Base-by-base conservation (phyloP, 371 early-diverging fungal genomes). In the Mortierella sp. region DNA sequence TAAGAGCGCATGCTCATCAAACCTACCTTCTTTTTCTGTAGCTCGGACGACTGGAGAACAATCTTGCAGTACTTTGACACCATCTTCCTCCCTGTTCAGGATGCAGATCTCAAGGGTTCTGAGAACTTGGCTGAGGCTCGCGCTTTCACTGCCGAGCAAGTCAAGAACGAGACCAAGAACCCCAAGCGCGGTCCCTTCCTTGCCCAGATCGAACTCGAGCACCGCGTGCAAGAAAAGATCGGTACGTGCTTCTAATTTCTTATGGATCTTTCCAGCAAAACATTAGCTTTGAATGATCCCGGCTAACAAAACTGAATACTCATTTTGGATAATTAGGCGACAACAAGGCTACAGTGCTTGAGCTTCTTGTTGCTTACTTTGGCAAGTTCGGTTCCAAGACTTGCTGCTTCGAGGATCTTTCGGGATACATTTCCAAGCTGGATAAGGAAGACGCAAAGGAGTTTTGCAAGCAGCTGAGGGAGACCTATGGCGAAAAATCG, bases 341-440 rank as follows among this genome's bases (percentile, higher is more conserved):
- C 80, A 90, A 91, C 76, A 82, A 89, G 65, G 76, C 70, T 1
- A 82, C 76, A 0, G 74, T 89, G 24, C 74, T 90, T 72, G 89
- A 91, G 2, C 80, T 90, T n/a, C 87, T 95, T 38, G 78, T 91
- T 11, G 79, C 89, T 3, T 97, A 95, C 78, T 90, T 96, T 77
- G 79, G 77, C 11, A 89, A 84, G 2, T 97, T 97, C 80, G 95
- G 95, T 28, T 89, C 92, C 28, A 93, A 93, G 77, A 86, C 90
- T 13, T 94, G 93, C 81, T 95, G 94, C 78, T 96, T 95, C 88
- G 96, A 95, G 76, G 97, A 97, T 83, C 82, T 97, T 26, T 90
- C 91, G 45, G 80, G 87, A 7, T 96, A 95, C 80, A 80, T 94
- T n/a, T 42, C 79, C 2, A 42, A 60, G 76, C 80, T 88, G 83